Base-by-base conservation (phyloP, 768 basidiomycete species). In the Tricholoma sp. region DNA sequence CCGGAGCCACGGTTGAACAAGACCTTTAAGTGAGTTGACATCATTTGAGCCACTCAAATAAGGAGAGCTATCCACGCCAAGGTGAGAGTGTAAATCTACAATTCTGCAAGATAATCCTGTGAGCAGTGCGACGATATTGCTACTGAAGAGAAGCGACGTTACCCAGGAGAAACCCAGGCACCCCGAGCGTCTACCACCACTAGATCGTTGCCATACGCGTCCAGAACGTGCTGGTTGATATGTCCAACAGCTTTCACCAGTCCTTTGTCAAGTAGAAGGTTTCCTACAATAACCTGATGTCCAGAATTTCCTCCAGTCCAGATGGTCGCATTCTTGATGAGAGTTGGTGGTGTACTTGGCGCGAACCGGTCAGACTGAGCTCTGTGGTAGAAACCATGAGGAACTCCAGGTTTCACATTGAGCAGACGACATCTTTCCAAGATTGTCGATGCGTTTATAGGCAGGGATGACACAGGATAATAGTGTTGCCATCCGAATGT, bases 251-350 rank as follows among this genome's bases (percentile, higher is more conserved):
- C 74, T 53, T 78, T 73, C 57, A 92, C 80, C 17, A 92, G 53
- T 0, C 91, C 91, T 47, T 79, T 74, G 57, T 85, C 80, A 6
- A 93, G 66, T 0, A 86, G 69, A 3, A 93, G 65, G 53, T 85
- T 82, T 0, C 83, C 84, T 13, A 71, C 71, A 13, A 87, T 61
- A 7, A 85, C 66, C 60, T 88, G 80, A 13, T 69, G 71, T 1
- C 89, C 89, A 34, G 79, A 72, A 13, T 76, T 63, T 10, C 74
- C 70, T 2, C 89, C 91, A 7, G 90, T 91, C 91, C 91, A 94
- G 28, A 93, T 79, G 44, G 81, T 88, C 17, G 85, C 91, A 64
- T 93, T 91, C 66, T 72, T 79, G 57, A 95, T 77, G 55, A 87
- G 74, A 9, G 82, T 82, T 1, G 88, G 71, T 12, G 72, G 72